Evolutionary conservation across 2,329 filamentous ascomycete genomes (phyloP).

Genomic region (Nakataea oryzae): DNA sequence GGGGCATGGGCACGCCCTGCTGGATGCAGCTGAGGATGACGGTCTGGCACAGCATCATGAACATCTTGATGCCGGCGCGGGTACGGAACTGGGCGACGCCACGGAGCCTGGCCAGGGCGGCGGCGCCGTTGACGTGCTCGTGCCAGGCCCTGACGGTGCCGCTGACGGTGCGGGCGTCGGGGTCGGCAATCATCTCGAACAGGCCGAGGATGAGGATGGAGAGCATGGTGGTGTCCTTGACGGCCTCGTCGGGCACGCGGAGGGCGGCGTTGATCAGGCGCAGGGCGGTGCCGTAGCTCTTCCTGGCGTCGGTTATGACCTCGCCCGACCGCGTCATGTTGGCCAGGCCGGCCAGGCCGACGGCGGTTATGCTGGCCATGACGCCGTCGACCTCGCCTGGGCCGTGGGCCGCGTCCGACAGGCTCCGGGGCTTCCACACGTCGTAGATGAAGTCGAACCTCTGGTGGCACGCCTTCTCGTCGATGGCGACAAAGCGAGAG

Average conservation of each 20-base stretch:
- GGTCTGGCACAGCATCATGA: conserved; percentile 40
- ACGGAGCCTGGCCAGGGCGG: conserved; percentile 36
- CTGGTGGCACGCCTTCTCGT: conserved; percentile 33
- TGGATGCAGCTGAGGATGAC: conserved; percentile 42
- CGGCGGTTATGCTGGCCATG: conserved; percentile 41
- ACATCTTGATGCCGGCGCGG: conserved; percentile 36
- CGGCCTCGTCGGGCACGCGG: conserved; percentile 27
- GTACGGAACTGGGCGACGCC: conserved; percentile 35
- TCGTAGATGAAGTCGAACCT: conserved; percentile 44
- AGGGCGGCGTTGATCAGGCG: conserved; percentile 39
- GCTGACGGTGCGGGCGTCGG: conserved; percentile 31
- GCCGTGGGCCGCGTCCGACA: conserved; percentile 12
- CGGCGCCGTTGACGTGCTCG: conserved; percentile 41
- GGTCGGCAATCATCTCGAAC: conserved; percentile 42
- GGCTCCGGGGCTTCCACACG: conserved; percentile 32
- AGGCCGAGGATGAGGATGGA: conserved; percentile 42
- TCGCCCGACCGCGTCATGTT: conserved; percentile 29
- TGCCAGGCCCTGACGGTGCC: conserved; percentile 38
- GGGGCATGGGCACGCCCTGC: conserved; percentile 34
- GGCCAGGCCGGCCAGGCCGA: conserved; percentile 41
- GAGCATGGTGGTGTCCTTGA: conserved; percentile 41
- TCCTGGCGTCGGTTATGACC: conserved; percentile 34
- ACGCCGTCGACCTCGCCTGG: conserved; percentile 28
- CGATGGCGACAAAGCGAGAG: conserved; percentile 36
- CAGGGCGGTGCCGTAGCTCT: conserved; percentile 40